phyloP scores from a whole-genome alignment of 768 basidiomycete genomes.

The Leucocoprinus leucothites region DNA sequence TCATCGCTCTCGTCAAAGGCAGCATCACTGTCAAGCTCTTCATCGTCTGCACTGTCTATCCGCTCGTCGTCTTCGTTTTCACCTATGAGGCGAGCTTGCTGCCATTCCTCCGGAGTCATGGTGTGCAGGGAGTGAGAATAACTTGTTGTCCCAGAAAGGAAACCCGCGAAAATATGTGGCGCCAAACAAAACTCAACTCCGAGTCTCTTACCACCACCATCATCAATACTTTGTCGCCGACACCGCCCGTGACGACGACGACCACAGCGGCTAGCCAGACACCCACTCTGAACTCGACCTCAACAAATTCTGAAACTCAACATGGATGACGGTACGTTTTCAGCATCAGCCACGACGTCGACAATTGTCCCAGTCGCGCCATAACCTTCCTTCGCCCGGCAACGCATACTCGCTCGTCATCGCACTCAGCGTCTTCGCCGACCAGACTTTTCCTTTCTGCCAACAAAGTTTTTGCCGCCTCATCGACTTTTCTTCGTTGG shows the following conservation, averaged over 20 bases:
- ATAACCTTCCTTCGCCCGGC: slow-evolving; percentile 13
- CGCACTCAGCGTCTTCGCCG: neutral
- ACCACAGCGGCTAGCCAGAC: neutral
- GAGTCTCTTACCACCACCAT: neutral
- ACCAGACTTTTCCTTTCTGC: slow-evolving; percentile 20
- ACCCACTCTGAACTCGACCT: slow-evolving; percentile 13
- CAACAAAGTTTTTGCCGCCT: slow-evolving; percentile 20
- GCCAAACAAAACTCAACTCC: slow-evolving; percentile 11
- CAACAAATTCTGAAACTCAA: slow-evolving; percentile 20
- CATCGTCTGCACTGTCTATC: slow-evolving; percentile 72
- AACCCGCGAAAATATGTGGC: neutral
- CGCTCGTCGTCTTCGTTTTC: slow-evolving; percentile 48
- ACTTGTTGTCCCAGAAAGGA: slow-evolving; percentile 6
- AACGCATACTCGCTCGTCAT: slow-evolving; percentile 6
- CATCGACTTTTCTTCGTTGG: slow-evolving; percentile 31
- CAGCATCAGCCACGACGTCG: slow-evolving; percentile 74
- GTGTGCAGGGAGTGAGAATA: neutral
- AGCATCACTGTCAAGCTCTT: slow-evolving; percentile 82
- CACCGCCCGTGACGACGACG: neutral
- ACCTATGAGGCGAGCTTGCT: slow-evolving; percentile 47
- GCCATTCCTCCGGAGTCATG: slow-evolving; percentile 21
- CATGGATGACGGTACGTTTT: slow-evolving; percentile 76
- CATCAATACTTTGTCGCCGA: slow-evolving; percentile 4
- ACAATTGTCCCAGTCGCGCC: slow-evolving; percentile 46
- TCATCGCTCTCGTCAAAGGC: slow-evolving; percentile 83